A percentile compares a stretch with the other conserved stretches of the same genome.
Evolutionary conservation across 2,329 filamentous ascomycete species (phyloP).

Genomic region (Diaporthe nobilis): DNA sequence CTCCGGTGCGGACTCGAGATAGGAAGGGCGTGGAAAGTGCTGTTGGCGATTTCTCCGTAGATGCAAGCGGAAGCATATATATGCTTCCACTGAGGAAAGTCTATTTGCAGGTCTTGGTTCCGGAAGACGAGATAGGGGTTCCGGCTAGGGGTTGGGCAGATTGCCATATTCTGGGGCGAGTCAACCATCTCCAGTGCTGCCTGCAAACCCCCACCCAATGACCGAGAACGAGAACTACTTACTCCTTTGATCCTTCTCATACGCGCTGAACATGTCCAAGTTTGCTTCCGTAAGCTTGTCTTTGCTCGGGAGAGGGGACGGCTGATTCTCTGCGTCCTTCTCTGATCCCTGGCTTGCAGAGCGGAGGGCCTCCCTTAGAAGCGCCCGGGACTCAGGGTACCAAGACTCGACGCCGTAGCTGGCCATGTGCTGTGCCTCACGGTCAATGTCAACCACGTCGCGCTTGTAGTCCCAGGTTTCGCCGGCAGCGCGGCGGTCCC

Average conservation of each 20-base stretch:
- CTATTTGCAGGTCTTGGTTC: neutral
- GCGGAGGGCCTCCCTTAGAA: constrained; percentile 11
- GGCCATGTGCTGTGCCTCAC: constrained; percentile 7
- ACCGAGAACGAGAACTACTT: neutral
- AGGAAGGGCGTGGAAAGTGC: neutral
- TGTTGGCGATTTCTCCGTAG: neutral
- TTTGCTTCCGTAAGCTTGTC: constrained; percentile 18
- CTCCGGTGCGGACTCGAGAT: neutral
- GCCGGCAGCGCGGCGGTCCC: constrained; percentile 6
- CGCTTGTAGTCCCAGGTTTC: constrained; percentile 9
- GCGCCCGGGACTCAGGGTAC: constrained; percentile 7
- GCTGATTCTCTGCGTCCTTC: neutral
- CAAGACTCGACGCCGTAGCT: neutral
- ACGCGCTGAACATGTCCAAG: constrained; percentile 14
- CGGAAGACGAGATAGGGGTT: constrained; percentile 12
- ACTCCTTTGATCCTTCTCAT: neutral
- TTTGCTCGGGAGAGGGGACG: neutral
- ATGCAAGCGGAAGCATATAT: neutral
- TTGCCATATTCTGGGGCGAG: constrained; percentile 20
- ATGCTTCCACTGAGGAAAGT: constrained; percentile 7
- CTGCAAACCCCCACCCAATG: neutral
- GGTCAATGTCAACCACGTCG: constrained; percentile 2
- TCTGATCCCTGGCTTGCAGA: constrained; percentile 7
- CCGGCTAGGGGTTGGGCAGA: constrained; percentile 4
- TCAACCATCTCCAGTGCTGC: constrained; percentile 5